Evolutionary conservation across 1,284 basidiomycete species (phyloP), one percentile per base, ranked within the genome.

Genomic region (Irpex rosettiformis): DNA sequence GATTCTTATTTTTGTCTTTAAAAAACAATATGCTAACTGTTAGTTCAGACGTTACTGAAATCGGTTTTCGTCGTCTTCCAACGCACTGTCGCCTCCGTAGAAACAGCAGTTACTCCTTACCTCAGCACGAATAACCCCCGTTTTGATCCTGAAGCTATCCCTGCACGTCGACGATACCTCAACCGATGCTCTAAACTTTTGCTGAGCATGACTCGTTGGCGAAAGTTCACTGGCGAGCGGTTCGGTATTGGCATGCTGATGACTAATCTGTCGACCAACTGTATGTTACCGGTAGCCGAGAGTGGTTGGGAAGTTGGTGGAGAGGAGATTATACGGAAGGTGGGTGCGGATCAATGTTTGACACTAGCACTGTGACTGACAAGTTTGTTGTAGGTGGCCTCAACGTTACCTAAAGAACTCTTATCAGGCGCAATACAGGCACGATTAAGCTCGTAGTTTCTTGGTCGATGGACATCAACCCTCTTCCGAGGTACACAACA

Each of bases 291-390:
- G 1, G 78, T 93, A 18, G 84, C 94, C 4, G 81, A 86, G 61
- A 82, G 79, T 57, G 89, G 89, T 4, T 97, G 95, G 95, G 90
- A 93, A 30, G 89, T 92, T 29, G 94, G 95, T 13, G 94, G 93
- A 1, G 82, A 88, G 68, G 84, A 85, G 52, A 75, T 86, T 60
- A 79, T 85, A 60, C 74, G 74, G 53, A 85, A 85, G 81, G 93
- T 92, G 61, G 68, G 76, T 70, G 13, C 13, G 27, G 10, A 4
- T 10, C 10, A 22, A 45, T 18, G 24, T 22, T 21, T 11, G 30
- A 3, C 27, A 40, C 52, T 40, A 13, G 33, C 13, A n/a, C 2
- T n/a, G 33, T 58, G 48, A 58, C 40, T 18, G 18, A 49, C 22
- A 8, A n/a, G 8, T 8, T 18, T 21, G 13, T 13, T 45, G 11